These are phyloP conservation scores for Phytophthora palmivora DNA, from an alignment of 352 stramenopile species.

Conservation along the genomic window DNA sequence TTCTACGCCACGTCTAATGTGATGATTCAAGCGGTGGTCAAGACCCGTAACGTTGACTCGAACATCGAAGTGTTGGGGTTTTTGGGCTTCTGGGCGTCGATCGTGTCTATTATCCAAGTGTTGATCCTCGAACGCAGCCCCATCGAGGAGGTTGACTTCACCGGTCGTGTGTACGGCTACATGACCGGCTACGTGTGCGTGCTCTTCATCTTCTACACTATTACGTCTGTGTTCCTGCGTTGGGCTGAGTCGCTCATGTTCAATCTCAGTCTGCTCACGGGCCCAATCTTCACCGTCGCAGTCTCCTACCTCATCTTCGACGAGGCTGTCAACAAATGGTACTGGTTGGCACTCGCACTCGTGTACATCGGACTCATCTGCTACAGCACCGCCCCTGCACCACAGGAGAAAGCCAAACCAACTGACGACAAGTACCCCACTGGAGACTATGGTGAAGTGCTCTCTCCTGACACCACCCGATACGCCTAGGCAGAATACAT, in stretches of 20 bases:
- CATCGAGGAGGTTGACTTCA: conserved; percentile 58
- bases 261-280: conserved; percentile 69
- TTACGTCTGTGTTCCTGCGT: conserved; percentile 64
- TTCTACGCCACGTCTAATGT: conserved; percentile 77
- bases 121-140: conserved; percentile 49
- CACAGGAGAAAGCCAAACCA: conserved; percentile 27
- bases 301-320: conserved; percentile 70
- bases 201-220: conserved; percentile 71
- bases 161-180: conserved; percentile 60
- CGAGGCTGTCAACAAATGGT: conserved; percentile 62
- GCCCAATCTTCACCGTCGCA: conserved; percentile 63
- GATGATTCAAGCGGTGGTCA: conserved; percentile 77
- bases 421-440: conserved; percentile 20
- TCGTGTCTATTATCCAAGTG: conserved; percentile 66
- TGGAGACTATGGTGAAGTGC: conserved; percentile 24
- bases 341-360: conserved; percentile 64
- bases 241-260: conserved; percentile 74
- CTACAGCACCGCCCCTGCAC: conserved; percentile 54
- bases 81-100: conserved; percentile 56
- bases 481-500: conserved; percentile 17
- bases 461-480: conserved; percentile 22
- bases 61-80: conserved; percentile 69
- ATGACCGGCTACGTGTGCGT: conserved; percentile 61
- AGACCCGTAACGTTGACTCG: conserved; percentile 56
- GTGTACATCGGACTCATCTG: conserved; percentile 64